phyloP scores from a whole-genome alignment of 2,329 filamentous ascomycete genomes.

The Penicillium freii region DNA sequence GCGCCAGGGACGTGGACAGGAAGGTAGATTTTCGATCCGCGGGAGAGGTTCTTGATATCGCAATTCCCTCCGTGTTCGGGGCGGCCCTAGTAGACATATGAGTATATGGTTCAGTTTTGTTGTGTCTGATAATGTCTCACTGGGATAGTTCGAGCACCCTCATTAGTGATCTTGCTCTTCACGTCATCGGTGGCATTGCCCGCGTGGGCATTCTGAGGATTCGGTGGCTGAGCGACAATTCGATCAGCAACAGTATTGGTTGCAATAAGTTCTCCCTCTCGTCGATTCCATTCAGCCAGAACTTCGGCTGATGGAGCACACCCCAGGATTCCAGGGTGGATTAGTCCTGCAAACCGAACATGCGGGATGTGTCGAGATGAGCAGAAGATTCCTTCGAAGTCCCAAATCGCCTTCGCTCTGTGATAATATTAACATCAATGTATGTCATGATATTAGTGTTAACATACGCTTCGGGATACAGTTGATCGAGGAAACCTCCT shows the following conservation, averaged over 20 bases:
- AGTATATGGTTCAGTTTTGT: background rate
- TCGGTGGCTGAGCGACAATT: conserved; percentile 73
- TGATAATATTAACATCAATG: background rate
- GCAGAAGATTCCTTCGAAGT: conserved; percentile 76
- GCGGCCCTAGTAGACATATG: conserved; percentile 50
- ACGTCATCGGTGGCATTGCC: conserved; percentile 60
- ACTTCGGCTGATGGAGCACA: conserved; percentile 80
- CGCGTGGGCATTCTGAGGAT: conserved; percentile 69
- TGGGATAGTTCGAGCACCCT: conserved; percentile 83
- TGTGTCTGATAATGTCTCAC: conserved; percentile 31
- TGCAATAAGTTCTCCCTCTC: conserved; percentile 76
- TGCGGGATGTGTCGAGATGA: conserved; percentile 82
- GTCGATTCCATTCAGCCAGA: conserved; percentile 76
- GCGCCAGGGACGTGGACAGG: conserved; percentile 83
- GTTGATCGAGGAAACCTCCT: conserved; percentile 82
- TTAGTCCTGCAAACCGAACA: conserved; percentile 83
- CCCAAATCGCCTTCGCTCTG: conserved; percentile 70
- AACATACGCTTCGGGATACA: conserved; percentile 75
- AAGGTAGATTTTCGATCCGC: conserved; percentile 79
- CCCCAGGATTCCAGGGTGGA: conserved; percentile 87
- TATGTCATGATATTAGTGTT: background rate
- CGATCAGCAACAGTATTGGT: conserved; percentile 63
- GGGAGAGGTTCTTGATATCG: conserved; percentile 82
- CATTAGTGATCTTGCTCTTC: conserved; percentile 66
- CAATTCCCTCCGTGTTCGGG: conserved; percentile 89